phyloP scores from a whole-genome alignment of 768 basidiomycete species.

The Tricholoma furcatifolium region DNA sequence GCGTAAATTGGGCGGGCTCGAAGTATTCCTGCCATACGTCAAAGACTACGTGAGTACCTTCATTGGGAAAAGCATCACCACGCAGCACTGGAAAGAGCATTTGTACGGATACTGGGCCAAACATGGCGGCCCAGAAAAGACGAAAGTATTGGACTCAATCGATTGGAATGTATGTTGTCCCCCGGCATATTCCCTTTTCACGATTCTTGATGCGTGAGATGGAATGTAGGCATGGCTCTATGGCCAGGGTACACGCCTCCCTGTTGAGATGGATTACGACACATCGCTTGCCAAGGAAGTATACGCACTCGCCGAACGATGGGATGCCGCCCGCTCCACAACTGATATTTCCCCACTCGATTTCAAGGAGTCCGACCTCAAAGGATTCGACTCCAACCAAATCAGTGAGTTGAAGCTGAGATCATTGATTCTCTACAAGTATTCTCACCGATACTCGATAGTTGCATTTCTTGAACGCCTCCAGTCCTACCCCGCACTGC shows the following conservation, averaged over 20 bases:
- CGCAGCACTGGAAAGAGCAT: conserved; percentile 78
- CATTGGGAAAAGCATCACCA: conserved; percentile 79
- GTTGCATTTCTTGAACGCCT: conserved; percentile 85
- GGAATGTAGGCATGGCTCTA: conserved; percentile 71
- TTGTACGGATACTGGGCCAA: conserved; percentile 67
- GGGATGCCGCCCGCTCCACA: conserved; percentile 62
- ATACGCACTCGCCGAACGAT: conserved; percentile 67
- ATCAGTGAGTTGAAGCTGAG: conserved; percentile 48
- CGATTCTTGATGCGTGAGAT: background rate
- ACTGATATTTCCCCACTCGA: conserved; percentile 41
- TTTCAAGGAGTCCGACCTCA: conserved; percentile 62
- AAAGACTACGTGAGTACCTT: conserved; percentile 80
- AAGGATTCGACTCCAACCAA: conserved; percentile 70
- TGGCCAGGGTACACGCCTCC: conserved; percentile 73
- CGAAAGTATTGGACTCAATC: conserved; percentile 63
- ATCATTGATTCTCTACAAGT: background rate
- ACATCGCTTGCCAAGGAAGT: conserved; percentile 67
- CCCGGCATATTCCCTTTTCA: background rate
- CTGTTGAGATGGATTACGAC: conserved; percentile 75
- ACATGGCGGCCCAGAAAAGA: conserved; percentile 57
- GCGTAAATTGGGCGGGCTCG: conserved; percentile 72
- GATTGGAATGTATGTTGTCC: conserved; percentile 67
- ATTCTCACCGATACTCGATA: conserved; percentile 23
- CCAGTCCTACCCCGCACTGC: conserved; percentile 57
- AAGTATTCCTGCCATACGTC: conserved; percentile 82